Base-by-base conservation (phyloP, 225 moss, liverwort and hornwort genomes). In the Polytrichum commune region DNA sequence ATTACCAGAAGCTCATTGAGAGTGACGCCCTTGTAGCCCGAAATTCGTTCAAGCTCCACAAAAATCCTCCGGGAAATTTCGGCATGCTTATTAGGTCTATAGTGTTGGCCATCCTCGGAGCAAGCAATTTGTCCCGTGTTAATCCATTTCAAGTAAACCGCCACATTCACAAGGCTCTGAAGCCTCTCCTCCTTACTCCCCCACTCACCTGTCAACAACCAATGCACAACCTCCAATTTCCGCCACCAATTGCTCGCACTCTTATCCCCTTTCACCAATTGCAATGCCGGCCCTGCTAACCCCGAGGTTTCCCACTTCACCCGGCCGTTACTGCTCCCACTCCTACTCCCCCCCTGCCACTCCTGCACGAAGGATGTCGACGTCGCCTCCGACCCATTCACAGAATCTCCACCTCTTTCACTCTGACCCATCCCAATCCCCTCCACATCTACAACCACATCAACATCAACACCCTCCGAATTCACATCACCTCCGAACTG, bases 201-300 rank as follows among this genome's bases (percentile, higher is more conserved):
- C 68, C 85, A 64, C 35, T 92, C 89, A 55, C 85, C 78, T 4
- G 88, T 81, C 4, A 97, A 60, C 69, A 97, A 89, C 19, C 68
- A 56, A 28, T 91, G 90, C 35, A 93, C 96, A 60, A 97, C 96
- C 68, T 92, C 96, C 81, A 97, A 78, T 85, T 97, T 97, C 23
- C 96, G 96, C 96, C 96, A 97, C 96, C 96, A 97, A 54, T 97
- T 97, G 72, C 90, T 92, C 23, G 96, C 90, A 63, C 69, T 75
- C 54, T 75, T 76, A 70, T 97, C 96, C 22, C 92, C 93, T 72
- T 97, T 90, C 2, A 97, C 96, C 24, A 97, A 83, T 65, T 79
- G 77, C 76, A 90, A 82, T 65, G 92, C 86, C 35, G 96, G 89
- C 26, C 80, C 92, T 6, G 87, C 86, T 74, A 97, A 69, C 8